phyloP scores from a whole-genome alignment of 768 basidiomycete genomes.

The Lactarius deliciosus region DNA sequence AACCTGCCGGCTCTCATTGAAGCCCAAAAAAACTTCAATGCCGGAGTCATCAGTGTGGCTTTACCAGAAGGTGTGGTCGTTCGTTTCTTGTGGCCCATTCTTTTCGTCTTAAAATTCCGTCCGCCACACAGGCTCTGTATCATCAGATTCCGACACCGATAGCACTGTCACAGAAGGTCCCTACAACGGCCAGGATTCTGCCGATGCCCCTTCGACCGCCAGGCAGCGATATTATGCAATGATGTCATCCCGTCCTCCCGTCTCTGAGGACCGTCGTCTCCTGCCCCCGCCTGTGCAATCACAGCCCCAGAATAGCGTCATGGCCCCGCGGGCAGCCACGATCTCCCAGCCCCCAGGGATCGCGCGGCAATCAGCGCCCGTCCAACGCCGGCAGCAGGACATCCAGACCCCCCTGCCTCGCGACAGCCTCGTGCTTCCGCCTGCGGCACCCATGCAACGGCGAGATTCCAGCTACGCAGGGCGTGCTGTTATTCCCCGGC shows the following conservation, averaged over 20 bases:
- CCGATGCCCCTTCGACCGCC: background rate
- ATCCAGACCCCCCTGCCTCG: conserved; percentile 25
- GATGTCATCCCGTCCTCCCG: conserved; percentile 26
- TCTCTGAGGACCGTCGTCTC: conserved; percentile 26
- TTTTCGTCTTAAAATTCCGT: background rate
- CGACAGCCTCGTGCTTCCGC: conserved; percentile 24
- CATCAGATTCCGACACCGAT: conserved; percentile 31
- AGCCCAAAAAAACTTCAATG: conserved; percentile 23
- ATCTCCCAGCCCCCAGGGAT: conserved; percentile 19
- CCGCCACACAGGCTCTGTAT: conserved; percentile 21
- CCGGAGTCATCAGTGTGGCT: conserved; percentile 25
- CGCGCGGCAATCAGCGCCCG: conserved; percentile 9
- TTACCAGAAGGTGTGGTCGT: conserved; percentile 26
- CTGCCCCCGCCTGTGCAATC: conserved; percentile 18
- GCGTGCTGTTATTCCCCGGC: conserved; percentile 12
- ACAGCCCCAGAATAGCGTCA: conserved; percentile 20
- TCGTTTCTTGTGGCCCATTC: background rate
- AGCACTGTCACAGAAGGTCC: conserved; percentile 29
- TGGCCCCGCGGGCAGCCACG: conserved; percentile 12
- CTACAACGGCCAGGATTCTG: conserved; percentile 21
- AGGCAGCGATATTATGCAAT: conserved; percentile 22
- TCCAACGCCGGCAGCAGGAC: conserved; percentile 19
- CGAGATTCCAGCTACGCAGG: conserved; percentile 24
- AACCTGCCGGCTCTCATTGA: conserved; percentile 29
- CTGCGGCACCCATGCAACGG: conserved; percentile 9